Percentiles rank a stretch among this genome's conserved stretches.
phyloP scores from a whole-genome alignment of 257 asterid species.

The Rhazya stricta region DNA sequence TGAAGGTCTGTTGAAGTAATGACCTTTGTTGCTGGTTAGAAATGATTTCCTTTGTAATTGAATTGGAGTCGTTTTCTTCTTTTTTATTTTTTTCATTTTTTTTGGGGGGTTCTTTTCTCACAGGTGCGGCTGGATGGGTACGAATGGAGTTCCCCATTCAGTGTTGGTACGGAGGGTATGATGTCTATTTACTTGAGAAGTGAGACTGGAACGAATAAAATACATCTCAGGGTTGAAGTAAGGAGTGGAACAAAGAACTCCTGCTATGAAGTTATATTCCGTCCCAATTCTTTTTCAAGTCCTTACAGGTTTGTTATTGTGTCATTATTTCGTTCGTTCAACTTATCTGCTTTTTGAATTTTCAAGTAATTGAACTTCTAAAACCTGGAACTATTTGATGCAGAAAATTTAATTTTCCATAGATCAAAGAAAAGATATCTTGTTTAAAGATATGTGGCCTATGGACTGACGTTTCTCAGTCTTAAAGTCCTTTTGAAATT shows the following conservation, averaged over 20 bases:
- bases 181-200: slow-evolving; percentile 70
- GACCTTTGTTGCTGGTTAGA: slow-evolving; percentile 14
- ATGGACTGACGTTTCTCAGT: not conserved
- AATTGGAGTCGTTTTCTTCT: slow-evolving; percentile 4
- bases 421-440: too few species aligned
- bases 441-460: not conserved
- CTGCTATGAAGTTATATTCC: slow-evolving; percentile 75
- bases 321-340: slow-evolving; percentile 5
- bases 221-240: slow-evolving; percentile 64
- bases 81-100: not conserved
- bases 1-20: slow-evolving; percentile 54
- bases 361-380: not conserved
- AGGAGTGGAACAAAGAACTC: slow-evolving; percentile 82
- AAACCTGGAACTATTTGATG: slow-evolving; percentile 3
- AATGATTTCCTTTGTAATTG: slow-evolving; percentile 3
- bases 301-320: slow-evolving; percentile 78
- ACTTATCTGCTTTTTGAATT: slow-evolving; percentile 2
- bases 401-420: not conserved
- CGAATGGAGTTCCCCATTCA: slow-evolving; percentile 82
- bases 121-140: slow-evolving; percentile 85
- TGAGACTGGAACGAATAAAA: slow-evolving; percentile 44
- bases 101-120: slow-evolving; percentile 13
- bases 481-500: not conserved
- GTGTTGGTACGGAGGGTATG: slow-evolving; percentile 65
- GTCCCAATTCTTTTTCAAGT: slow-evolving; percentile 72